Evolutionary conservation across 805 yeast genomes (phyloP).

Genomic region (Scheffersomyces ergatensis): DNA sequence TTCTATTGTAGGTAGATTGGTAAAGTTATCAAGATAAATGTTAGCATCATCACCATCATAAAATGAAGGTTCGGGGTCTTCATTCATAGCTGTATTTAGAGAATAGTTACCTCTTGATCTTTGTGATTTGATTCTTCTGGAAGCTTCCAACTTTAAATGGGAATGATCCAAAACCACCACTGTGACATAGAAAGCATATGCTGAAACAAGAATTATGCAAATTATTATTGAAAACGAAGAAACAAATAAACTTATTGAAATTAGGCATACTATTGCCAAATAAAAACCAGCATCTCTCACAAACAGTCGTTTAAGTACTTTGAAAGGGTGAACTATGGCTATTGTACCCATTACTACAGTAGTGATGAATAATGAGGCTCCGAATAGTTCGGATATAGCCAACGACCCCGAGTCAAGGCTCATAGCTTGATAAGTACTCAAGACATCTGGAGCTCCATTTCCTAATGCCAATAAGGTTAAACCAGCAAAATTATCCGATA

Average conservation of each 20-base stretch:
- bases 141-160: conserved; percentile 10
- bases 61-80: not conserved
- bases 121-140: conserved; percentile 13
- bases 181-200: conserved; percentile 60
- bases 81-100: not conserved
- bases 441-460: conserved; percentile 88
- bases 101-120: conserved; percentile 21
- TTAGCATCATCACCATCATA: conserved; percentile 12
- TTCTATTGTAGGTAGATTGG: conserved; percentile 27
- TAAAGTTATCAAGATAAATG: conserved; percentile 17
- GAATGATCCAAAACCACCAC: conserved; percentile 36
- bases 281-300: conserved; percentile 63
- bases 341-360: conserved; percentile 80
- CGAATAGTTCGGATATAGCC: conserved; percentile 88
- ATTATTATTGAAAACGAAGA: conserved; percentile 55
- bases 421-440: conserved; percentile 83
- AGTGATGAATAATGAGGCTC: conserved; percentile 81
- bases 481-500: conserved; percentile 81
- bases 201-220: conserved; percentile 53
- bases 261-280: conserved; percentile 43
- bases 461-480: conserved; percentile 87
- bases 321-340: conserved; percentile 63
- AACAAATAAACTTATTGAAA: conserved; percentile 52
- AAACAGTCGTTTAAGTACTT: conserved; percentile 52
- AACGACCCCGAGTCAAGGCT: conserved; percentile 64